Evolutionary conservation across 441 rosid species (phyloP).

Genomic region (Croton setiger): DNA sequence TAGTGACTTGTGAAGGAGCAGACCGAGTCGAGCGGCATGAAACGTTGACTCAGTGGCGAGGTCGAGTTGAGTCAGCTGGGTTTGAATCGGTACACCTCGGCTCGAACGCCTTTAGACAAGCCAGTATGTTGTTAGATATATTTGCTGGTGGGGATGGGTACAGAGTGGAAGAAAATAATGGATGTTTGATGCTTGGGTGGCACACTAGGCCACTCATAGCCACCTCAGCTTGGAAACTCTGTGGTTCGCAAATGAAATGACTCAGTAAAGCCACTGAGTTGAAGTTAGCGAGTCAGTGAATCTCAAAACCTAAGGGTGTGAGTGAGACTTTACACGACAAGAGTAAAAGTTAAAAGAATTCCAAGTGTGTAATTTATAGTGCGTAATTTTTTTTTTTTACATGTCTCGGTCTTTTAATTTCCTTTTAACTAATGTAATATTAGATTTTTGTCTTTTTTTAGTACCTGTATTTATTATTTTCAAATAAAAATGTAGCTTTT

Average conservation of each 20-base stretch:
- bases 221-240: slow-evolving; percentile 82
- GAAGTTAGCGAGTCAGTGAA: slow-evolving; percentile 2
- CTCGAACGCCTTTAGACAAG: slow-evolving; percentile 85
- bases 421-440: background rate
- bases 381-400: background rate
- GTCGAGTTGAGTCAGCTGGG: slow-evolving; percentile 57
- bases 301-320: slow-evolving; percentile 4
- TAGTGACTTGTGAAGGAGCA: slow-evolving; percentile 66
- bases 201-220: slow-evolving; percentile 77
- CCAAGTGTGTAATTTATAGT: slow-evolving; percentile 28
- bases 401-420: background rate
- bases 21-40: slow-evolving; percentile 86
- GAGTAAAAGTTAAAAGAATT: background rate
- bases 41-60: slow-evolving; percentile 55
- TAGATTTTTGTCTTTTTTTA: slow-evolving; percentile 15
- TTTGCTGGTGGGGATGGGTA: slow-evolving; percentile 87
- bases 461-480: slow-evolving; percentile 7
- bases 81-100: slow-evolving; percentile 70
- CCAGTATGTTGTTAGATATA: slow-evolving; percentile 68
- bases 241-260: slow-evolving; percentile 13
- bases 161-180: slow-evolving; percentile 73
- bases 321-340: slow-evolving; percentile 3
- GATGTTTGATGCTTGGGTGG: slow-evolving; percentile 89
- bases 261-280: slow-evolving; percentile 9
- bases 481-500: slow-evolving; percentile 16